Base-by-base conservation (phyloP, 805 yeast species). In the Candida pini region DNA sequence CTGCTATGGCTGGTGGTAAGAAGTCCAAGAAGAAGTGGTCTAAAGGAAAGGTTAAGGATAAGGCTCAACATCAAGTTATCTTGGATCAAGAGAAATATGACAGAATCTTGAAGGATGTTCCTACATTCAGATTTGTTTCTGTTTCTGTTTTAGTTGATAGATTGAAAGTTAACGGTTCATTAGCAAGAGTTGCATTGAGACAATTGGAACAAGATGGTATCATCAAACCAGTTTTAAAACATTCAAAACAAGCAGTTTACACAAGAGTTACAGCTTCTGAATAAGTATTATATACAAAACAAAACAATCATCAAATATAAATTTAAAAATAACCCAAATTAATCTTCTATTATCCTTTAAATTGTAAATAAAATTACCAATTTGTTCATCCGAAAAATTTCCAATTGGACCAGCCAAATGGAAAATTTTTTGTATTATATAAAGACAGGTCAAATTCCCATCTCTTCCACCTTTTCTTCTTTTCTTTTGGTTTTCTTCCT, bases 21-120 rank as follows among this genome's bases (percentile, higher is more conserved):
- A 88, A 90, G 69, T 87, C 96, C 73, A 92, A 92, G 88, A 90
- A 92, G 95, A 92, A 92, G 96, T 92, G 97, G 98, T 85, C 95
- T 84, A 89, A 90, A 82, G 96, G 96, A 74, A 88, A 94, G 82
- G 96, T 88, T 72, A 92, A 94, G 89, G 99, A 92, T 76, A 90
- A 85, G 95, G 97, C 98, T 62, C 90, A 86, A 71, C 98, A 92
- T 81, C 81, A 88, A 66, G 89, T 92, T 63, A 76, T 85, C 69
- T 78, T 92, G 63, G 99, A 92, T 73, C 97, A 92, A 78, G 95
- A 92, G 59, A 86, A 90, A 69, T 90, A 83, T 78, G 98, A 92
- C 94, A 87, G 97, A 79, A 85, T 92, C 76, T 69, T 88, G 75
- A 92, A 92, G 85, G 99, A 92, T 66, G 97, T 89, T 47, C 97